Evolutionary conservation across 257 asterid genomes (phyloP), one percentile per base, ranked within the genome.

Genomic region (Misopates orontium): DNA sequence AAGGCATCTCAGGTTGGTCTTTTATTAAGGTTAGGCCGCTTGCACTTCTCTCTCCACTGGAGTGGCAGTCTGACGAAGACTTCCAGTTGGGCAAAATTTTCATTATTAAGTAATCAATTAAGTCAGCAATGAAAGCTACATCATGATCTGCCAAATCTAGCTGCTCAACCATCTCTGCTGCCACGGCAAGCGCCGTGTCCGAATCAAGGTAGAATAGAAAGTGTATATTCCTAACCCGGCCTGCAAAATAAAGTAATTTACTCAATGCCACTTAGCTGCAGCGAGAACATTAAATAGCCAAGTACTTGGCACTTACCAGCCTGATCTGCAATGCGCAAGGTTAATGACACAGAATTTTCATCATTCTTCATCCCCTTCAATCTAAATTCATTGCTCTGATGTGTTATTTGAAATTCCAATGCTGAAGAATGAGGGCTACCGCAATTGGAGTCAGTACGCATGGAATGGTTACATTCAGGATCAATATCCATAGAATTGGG

Each of bases 91-190:
- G 92, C 20, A 77, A 66, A 36, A 86, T 77, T 60, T 58, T 81
- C 78, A 55, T 64, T 28, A 89, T 71, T 25, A 81, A 72, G 71
- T 60, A 79, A 74, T 89, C 87, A 40, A 89, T 89, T 53, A 86
- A 84, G 67, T 84, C 90, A 1, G 95, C 95, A 44, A 89, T 86
- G 75, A 89, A 84, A 49, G 41, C 78, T 13, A 89, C 87, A 53
- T 86, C 92, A 31, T 84, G 92, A 71, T 89, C 88, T 6, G 84
- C 81, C 56, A 89, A 71, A n/a, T 84, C 79, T 23, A 89, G 77
- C 18, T 82, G 89, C 71, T 89, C 95, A 50, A 85, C 89, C 95
- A 89, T 87, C 80, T 89, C 97, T 15, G 87, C 83, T n/a, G 94
- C 90, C 20, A 87, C 85, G 1, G 88, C 81, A 9, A 80, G 80